These are phyloP conservation scores for Neopestalotiopsis sp. DNA, from an alignment of 2,329 filamentous ascomycete genomes.

Conservation along the genomic window DNA sequence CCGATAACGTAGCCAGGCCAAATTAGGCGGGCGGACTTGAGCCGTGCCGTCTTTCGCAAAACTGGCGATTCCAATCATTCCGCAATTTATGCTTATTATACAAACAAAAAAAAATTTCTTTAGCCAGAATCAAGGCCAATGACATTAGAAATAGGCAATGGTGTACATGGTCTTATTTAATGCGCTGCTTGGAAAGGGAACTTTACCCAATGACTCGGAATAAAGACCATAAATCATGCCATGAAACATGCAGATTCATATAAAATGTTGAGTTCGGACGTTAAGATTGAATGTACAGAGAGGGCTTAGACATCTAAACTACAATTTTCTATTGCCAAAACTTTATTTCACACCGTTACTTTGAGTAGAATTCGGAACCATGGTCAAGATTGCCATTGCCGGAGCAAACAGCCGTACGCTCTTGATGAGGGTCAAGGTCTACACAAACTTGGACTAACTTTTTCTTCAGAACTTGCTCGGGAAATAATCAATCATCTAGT, in stretches of 20 bases:
- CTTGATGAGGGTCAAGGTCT: too few relatives aligned
- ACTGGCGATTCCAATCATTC: not conserved
- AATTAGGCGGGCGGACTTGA: not conserved
- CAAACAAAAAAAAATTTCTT: not conserved
- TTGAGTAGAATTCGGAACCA: not conserved
- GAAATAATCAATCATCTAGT: not conserved
- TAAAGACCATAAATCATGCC: not conserved
- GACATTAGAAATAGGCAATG: not conserved
- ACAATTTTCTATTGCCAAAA: too few relatives aligned
- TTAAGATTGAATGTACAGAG: too few relatives aligned
- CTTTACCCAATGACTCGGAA: not conserved
- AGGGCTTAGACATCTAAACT: too few relatives aligned
- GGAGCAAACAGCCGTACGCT: slow-evolving; percentile 4
- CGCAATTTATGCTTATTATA: not conserved
- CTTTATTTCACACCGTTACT: not conserved
- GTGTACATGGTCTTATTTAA: not conserved
- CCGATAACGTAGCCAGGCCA: not conserved
- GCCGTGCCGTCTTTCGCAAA: not conserved
- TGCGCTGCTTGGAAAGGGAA: not conserved
- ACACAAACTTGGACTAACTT: not conserved
- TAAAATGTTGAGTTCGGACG: too few relatives aligned
- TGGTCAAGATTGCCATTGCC: slow-evolving; percentile 5
- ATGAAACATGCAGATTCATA: too few relatives aligned
- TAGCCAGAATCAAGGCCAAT: not conserved
- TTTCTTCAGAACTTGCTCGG: not conserved